Percentiles rank a stretch among this genome's conserved stretches.
phyloP scores from a whole-genome alignment of 2,329 filamentous ascomycete species.

The Xylariaceae sp. region DNA sequence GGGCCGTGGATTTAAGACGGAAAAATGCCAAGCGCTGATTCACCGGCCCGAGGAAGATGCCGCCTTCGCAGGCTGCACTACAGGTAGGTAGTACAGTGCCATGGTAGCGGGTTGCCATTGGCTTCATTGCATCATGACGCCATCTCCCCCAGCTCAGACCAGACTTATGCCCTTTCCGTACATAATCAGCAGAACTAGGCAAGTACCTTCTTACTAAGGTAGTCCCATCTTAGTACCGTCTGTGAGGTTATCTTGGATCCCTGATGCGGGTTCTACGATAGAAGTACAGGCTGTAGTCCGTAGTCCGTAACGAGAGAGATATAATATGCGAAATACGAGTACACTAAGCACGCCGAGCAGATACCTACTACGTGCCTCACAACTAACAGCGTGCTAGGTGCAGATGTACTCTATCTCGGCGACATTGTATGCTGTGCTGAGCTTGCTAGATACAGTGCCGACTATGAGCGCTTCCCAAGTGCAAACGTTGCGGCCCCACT shows the following conservation, averaged over 20 bases:
- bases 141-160: conserved; percentile 7
- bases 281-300: background rate
- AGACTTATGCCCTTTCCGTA: background rate
- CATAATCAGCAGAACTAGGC: too few species aligned
- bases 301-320: too few species aligned
- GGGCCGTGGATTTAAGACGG: background rate
- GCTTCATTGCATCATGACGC: conserved; percentile 10
- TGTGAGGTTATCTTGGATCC: background rate
- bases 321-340: too few species aligned
- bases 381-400: too few species aligned
- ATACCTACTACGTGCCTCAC: too few species aligned
- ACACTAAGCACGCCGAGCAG: too few species aligned
- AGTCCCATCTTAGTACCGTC: background rate
- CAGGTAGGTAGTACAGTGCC: background rate
- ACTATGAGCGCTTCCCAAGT: background rate
- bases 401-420: too few species aligned
- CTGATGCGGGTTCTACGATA: background rate
- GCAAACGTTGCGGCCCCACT: background rate
- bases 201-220: too few species aligned
- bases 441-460: too few species aligned
- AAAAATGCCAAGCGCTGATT: background rate
- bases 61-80: background rate
- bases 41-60: background rate
- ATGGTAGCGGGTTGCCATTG: conserved; percentile 1
- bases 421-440: too few species aligned